Evolutionary conservation across 1,284 basidiomycete species (phyloP).

Genomic region (Apiotrichum sp.): DNA sequence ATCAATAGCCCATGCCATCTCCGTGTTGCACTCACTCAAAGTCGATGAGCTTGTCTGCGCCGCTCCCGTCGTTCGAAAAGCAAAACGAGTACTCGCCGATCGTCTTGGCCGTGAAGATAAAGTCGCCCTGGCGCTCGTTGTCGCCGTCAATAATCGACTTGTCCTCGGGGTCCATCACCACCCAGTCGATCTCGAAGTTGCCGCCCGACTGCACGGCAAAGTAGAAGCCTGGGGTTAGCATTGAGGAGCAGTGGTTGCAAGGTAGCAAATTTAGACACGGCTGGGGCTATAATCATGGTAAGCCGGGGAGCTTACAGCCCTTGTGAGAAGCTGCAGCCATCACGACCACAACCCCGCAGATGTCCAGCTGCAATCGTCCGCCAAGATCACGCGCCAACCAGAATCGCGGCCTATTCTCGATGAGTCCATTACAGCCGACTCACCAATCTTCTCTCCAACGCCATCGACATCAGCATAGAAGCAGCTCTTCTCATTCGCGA

Average conservation of each 20-base stretch:
- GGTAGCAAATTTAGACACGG: too few relatives aligned
- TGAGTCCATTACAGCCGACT: conserved; percentile 13
- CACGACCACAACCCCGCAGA: too few relatives aligned
- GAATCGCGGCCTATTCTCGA: not conserved
- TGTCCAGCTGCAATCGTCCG: too few relatives aligned
- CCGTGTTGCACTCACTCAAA: conserved; percentile 57
- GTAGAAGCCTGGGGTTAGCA: conserved; percentile 47
- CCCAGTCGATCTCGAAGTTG: conserved; percentile 93
- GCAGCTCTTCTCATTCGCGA: conserved; percentile 80
- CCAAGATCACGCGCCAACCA: too few relatives aligned
- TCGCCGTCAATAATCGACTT: conserved; percentile 77
- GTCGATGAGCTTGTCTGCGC: conserved; percentile 86
- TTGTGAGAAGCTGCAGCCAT: too few relatives aligned
- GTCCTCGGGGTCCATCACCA: conserved; percentile 82
- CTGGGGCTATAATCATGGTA: too few relatives aligned
- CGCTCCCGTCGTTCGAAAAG: conserved; percentile 91
- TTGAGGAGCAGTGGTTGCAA: too few relatives aligned
- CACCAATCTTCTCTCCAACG: conserved; percentile 45
- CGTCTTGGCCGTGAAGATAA: conserved; percentile 86
- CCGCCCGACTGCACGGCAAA: conserved; percentile 88
- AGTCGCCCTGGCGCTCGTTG: conserved; percentile 91
- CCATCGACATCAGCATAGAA: conserved; percentile 93
- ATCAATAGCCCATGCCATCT: too few relatives aligned
- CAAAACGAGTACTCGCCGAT: conserved; percentile 96
- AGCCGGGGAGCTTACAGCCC: too few relatives aligned